Base-by-base conservation (phyloP, 1,284 basidiomycete species). In the Entoloma clypeatum region DNA sequence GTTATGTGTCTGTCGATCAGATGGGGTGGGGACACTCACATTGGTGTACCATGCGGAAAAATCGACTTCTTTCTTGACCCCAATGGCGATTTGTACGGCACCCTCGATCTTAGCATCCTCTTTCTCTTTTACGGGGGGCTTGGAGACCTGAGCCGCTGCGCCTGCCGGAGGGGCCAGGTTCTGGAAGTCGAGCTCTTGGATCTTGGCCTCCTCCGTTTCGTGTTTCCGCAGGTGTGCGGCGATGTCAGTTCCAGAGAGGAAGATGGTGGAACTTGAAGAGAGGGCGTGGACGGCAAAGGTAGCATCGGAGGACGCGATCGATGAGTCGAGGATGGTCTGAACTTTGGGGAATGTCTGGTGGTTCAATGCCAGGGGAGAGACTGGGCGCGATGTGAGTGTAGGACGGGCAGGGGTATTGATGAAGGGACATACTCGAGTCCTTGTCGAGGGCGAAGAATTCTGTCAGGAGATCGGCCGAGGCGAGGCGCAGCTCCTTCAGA, bases 21-120 rank as follows among this genome's bases (percentile, higher is more conserved):
- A 26, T 13, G 29, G 21, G 22, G 41, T 7, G 39, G 18, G 27
- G 36, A n/a, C 5, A 67, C 81, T 55, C 47, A 92, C 92, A 60
- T 84, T 93, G 48, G 90, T 92, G 64, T 96, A 97, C 93, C 93
- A 97, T 22, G 80, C 79, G 7, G 92, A 72, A 62, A 97, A 96
- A 62, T 95, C 92, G 39, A 86, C 88, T 59, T 95, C 91, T 65
- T 97, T 96, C 77, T 92, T 92, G 60, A 92, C 86, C 39, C 90
- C 87, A 57, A 96, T 86, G 22, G 92, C 92, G 58, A 95, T 88
- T 68, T 93, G 88, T 25, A 92, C 81, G 2, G 88, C 84, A 41
- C 89, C 88, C 49, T 93, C 88, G 43, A 89, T 89, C 67, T 83
- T 88, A 21, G 81, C 78, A 41, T 83, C 83, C 49, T 85, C 84